Base-by-base conservation (phyloP, 176 grass and related monocot species). In the Echinochloa phyllopogon region DNA sequence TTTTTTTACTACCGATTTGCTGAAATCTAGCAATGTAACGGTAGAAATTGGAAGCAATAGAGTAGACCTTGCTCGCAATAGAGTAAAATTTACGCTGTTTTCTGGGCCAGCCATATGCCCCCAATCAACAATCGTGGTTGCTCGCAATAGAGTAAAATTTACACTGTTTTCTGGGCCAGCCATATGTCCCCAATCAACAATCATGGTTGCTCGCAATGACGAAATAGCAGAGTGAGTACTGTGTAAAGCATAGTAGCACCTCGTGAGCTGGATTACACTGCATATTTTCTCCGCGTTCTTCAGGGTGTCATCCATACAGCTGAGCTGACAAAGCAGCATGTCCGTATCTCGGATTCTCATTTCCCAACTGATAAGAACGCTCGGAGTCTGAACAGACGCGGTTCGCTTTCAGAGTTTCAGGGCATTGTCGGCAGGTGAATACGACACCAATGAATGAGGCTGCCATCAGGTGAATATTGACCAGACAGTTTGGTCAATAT, bases 361-460 rank as follows among this genome's bases (percentile, higher is more conserved):
- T 84, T 48, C 39, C 69, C 15, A 42, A 83, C 69, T 20, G 48
- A 21, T n/a, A 2, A 59, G 36, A 38, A 77, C 50, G 64, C 61
- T 23, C 17, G 21, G 18, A 2, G 6, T 41, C 8, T 12, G 38
- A 45, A 10, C 29, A 40, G 79, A 74, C 20, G 76, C 15, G 49
- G 21, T 42, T 80, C 69, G 29, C 39, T 80, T 84, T 79, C 69
- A 20, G 25, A 48, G 39, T 80, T 84, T 79, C 69, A 20, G 25
- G 58, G 39, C 49, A 48, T 15, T 59, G 82, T 89, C 69, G 68
- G 87, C 82, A 57, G 87, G 67, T 88, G 81, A 88, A 73, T 27
- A 27, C 49, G 39, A 73, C 39, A 25, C n/a, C 67, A 24, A 81
- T n/a, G 20, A 33, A 81, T n/a, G 20, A 80, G 62, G 29, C 62